Evolutionary conservation across 495 filamentous ascomycete species (phyloP), one percentile per base, ranked within the genome.

Genomic region (Xylaria telfairii): DNA sequence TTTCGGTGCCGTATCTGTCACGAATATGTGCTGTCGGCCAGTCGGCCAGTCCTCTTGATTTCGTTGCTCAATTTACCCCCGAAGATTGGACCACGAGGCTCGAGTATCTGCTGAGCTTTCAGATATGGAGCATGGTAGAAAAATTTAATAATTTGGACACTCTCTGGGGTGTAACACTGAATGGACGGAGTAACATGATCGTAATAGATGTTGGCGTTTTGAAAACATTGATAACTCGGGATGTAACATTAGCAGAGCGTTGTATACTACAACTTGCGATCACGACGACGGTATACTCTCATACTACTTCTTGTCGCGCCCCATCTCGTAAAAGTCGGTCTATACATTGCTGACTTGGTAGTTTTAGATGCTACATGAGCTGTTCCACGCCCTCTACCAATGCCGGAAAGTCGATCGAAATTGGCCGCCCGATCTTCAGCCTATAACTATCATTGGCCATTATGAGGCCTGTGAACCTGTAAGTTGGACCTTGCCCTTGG

Each of bases 301-400:
- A 46, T 59, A n/a, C 8, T 59, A n/a, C 8, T 49, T 39, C 19
- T 19, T 34, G n/a, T 26, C 12, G 41, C 21, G 49, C 28, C 12
- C 1, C 9, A 4, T 21, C 24, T 21, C 26, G 59, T 41, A 41
- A 49, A 4, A n/a, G 49, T 26, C 41, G 28, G 21, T 37, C 5
- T 7, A 19, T 67, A 49, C 21, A 37, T 68, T 12, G 5, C 51
- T 61, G 6, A 17, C 13, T 39, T 42, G 51, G 30, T 12, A 61
- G n/a, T 34, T 3, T 12, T 28, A 68, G 66, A 68, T 68, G 44
- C 39, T 68, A 13, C 66, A 68, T 42, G 66, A 68, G 30, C 1
- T 68, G 5, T 15, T 49, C 28, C 66, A 68, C 19, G 3, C 54
- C 34, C 26, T 61, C 15, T 24, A 6, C 30, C 13, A 30, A 26